phyloP scores from a whole-genome alignment of 2,329 filamentous ascomycete genomes.

The Sporothrix pallida region DNA sequence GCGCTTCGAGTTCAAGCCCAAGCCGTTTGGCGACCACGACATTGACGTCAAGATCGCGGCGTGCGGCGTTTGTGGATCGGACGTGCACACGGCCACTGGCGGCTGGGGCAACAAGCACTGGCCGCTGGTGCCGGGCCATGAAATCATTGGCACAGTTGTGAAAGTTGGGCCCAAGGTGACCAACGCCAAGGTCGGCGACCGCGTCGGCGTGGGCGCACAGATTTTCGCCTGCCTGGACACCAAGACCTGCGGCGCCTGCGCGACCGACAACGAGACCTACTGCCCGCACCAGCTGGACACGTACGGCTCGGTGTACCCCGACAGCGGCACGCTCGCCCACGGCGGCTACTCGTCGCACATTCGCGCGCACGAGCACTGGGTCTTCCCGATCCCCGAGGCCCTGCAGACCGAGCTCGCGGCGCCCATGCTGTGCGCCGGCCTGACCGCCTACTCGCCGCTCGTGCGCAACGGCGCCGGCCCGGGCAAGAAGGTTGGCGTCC shows the following conservation, averaged over 20 bases:
- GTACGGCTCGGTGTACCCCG: conserved; percentile 60
- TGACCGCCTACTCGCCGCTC: conserved; percentile 80
- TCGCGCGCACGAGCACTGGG: conserved; percentile 72
- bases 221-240: conserved; percentile 65
- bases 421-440: conserved; percentile 83
- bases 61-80: conserved; percentile 77
- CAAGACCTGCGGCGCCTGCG: conserved; percentile 63
- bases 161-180: conserved; percentile 70
- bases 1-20: conserved; percentile 78
- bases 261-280: conserved; percentile 71
- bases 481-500: conserved; percentile 78
- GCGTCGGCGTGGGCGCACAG: conserved; percentile 72
- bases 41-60: conserved; percentile 86
- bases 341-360: conserved; percentile 57
- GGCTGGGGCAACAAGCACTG: conserved; percentile 69
- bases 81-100: conserved; percentile 72
- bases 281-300: conserved; percentile 66
- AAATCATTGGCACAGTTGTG: conserved; percentile 72
- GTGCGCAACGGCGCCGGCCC: conserved; percentile 76
- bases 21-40: conserved; percentile 85
- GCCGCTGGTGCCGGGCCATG: conserved; percentile 71
- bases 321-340: conserved; percentile 60
- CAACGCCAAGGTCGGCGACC: conserved; percentile 62
- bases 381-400: conserved; percentile 75
- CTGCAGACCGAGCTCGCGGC: conserved; percentile 68